Conservation (phyloP, 805 yeast genomes). For the Ogataea thermomethanolica region DNA sequence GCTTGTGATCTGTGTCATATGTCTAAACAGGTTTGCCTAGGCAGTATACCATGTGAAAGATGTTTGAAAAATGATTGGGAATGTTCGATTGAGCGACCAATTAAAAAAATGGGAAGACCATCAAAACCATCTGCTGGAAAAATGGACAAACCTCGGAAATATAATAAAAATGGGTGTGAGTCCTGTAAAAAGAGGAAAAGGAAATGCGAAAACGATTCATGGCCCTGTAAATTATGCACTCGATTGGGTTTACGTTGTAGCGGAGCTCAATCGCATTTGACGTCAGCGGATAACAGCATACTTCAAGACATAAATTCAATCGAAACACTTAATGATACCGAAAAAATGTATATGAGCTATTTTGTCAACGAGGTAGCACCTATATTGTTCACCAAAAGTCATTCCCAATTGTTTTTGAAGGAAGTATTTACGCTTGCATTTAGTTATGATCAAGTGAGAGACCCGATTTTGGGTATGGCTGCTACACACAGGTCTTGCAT, state of each 20-base stretch:
- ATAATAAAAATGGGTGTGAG: slow-evolving; percentile 20
- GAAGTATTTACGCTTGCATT: slow-evolving; percentile 27
- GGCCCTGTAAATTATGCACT: slow-evolving; percentile 24
- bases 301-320: slow-evolving; percentile 4
- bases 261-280: slow-evolving; percentile 6
- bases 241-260: slow-evolving; percentile 9
- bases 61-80: slow-evolving; percentile 11
- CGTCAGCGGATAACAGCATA: background rate
- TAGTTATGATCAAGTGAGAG: slow-evolving; percentile 17
- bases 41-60: slow-evolving; percentile 23
- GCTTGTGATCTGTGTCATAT: slow-evolving; percentile 32
- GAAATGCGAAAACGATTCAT: slow-evolving; percentile 28
- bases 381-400: slow-evolving; percentile 25
- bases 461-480: slow-evolving; percentile 29
- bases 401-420: slow-evolving; percentile 24
- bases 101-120: slow-evolving; percentile 26
- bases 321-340: slow-evolving; percentile 14
- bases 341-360: slow-evolving; percentile 24
- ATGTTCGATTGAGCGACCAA: slow-evolving; percentile 20
- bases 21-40: slow-evolving; percentile 26
- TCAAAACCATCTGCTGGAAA: background rate
- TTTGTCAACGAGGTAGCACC: slow-evolving; percentile 28
- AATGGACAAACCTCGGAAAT: slow-evolving; percentile 8
- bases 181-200: slow-evolving; percentile 25
- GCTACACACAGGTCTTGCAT: slow-evolving; percentile 26